phyloP scores from a whole-genome alignment of 352 stramenopile genomes.

The Phytophthora kernoviae region DNA sequence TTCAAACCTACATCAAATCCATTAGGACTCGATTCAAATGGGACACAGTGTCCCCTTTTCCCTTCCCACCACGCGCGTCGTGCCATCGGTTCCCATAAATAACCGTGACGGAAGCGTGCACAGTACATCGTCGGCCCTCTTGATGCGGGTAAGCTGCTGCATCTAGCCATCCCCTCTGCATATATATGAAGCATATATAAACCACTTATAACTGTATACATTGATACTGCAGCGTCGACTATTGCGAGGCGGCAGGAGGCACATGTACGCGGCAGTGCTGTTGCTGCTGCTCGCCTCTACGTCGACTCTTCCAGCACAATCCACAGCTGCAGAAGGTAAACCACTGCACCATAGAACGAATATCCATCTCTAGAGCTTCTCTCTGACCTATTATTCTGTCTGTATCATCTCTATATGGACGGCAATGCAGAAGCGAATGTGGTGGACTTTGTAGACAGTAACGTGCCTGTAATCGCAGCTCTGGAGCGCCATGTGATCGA shows the following conservation, averaged over 20 bases:
- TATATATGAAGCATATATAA: neutral
- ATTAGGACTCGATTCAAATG: neutral
- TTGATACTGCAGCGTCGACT: slow-evolving; percentile 26
- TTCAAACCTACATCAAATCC: neutral
- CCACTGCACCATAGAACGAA: neutral
- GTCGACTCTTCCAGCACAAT: slow-evolving; percentile 10
- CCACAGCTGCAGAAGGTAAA: slow-evolving; percentile 17
- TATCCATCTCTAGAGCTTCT: neutral
- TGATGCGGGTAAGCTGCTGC: slow-evolving; percentile 29
- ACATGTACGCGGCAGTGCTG: slow-evolving; percentile 22
- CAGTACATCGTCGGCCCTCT: slow-evolving; percentile 21
- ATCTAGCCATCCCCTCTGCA: neutral
- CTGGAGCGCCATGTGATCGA: slow-evolving; percentile 27
- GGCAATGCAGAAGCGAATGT: slow-evolving; percentile 19
- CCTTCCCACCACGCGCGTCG: neutral
- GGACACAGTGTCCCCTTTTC: neutral
- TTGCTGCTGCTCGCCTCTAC: slow-evolving; percentile 30
- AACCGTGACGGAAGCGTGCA: slow-evolving; percentile 15
- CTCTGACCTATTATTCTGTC: slow-evolving; percentile 9
- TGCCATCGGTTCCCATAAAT: slow-evolving; percentile 16
- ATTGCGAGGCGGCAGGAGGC: slow-evolving; percentile 24
- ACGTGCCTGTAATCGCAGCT: slow-evolving; percentile 17
- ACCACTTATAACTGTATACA: neutral
- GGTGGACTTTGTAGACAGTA: slow-evolving; percentile 7
- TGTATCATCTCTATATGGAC: neutral